Base-by-base conservation (phyloP, 495 filamentous ascomycete species). In the Talaromyces borbonicus region DNA sequence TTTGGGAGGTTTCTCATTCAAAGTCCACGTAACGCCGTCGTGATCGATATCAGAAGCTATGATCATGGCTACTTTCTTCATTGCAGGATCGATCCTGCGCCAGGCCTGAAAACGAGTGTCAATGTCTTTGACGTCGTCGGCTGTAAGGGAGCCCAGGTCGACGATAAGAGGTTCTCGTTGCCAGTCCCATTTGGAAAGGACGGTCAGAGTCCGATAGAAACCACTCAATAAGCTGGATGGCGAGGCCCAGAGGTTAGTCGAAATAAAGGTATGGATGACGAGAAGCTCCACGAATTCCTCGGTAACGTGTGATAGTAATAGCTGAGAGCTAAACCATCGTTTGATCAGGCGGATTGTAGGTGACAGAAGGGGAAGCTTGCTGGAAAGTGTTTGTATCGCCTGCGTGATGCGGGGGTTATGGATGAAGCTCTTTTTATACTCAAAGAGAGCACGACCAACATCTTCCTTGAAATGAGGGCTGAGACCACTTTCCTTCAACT, bases 121-220 rank as follows among this genome's bases (percentile, higher is more conserved):
- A 49, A 90, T 86, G 2, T 61, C 61, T 25, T 78, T 62, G 1
- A 83, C 73, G 14, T 63, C 53, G 32, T 60, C 46, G 7, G 59
- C 57, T 31, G 49, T 78, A 73, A 92, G 19, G 63, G 67, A 42
- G 58, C 60, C 47, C 5, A 88, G 70, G 57, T 95, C 85, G 19
- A 96, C 67, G 27, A 95, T 73, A 22, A 95, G 71, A 0, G 92
- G 85, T 20, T 87, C 81, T 22, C 73, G 64, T 16, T 85, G 79
- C 92, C 92, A 98, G 54, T 97, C 88, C 89, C 92, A 98, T 18
- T 76, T 72, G 1, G 88, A 75, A 8, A 97, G 62, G 51, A 86
- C 82, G 5, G 78, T 55, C 7, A 98, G 67, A 4, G 87, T 84
- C 31, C 90, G 77, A 15, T 89, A 60, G 54, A 98, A 94, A 3